These are phyloP conservation scores for Irpex sp. DNA, from an alignment of 1,284 basidiomycete genomes.

Conservation along the genomic window DNA sequence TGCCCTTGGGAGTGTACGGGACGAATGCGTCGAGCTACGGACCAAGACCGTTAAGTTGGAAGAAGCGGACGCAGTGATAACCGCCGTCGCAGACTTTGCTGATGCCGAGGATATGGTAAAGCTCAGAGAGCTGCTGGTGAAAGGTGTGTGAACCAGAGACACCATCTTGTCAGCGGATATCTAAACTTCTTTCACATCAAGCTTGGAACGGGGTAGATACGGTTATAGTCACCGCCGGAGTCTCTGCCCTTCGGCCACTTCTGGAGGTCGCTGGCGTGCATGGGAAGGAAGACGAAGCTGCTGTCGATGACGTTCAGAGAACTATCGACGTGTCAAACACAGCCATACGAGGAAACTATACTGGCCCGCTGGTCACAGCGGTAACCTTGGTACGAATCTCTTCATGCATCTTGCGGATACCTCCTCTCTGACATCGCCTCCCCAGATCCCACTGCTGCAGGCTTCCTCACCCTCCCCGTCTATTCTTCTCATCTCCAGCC, in stretches of 20 bases:
- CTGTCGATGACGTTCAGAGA: slow-evolving; percentile 45
- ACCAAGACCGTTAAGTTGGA: slow-evolving; percentile 2
- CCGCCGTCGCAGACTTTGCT: slow-evolving; percentile 62
- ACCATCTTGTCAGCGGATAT: neutral
- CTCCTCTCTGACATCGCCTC: neutral
- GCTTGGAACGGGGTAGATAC: slow-evolving; percentile 86
- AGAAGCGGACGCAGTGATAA: slow-evolving; percentile 32
- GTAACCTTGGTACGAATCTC: slow-evolving; percentile 57
- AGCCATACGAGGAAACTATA: slow-evolving; percentile 60
- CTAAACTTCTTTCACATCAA: slow-evolving; percentile 24
- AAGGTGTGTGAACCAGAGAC: slow-evolving; percentile 41
- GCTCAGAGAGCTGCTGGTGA: slow-evolving; percentile 52
- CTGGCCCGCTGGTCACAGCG: slow-evolving; percentile 61
- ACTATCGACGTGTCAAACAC: slow-evolving; percentile 48
- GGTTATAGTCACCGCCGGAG: slow-evolving; percentile 80
- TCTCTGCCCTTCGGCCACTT: slow-evolving; percentile 79
- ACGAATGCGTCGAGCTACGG: slow-evolving; percentile 49
- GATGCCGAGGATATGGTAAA: slow-evolving; percentile 65
- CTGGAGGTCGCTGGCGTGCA: slow-evolving; percentile 66
- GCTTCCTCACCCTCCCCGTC: slow-evolving; percentile 69
- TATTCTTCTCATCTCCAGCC: slow-evolving; percentile 77
- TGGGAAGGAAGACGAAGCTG: slow-evolving; percentile 35
- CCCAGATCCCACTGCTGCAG: slow-evolving; percentile 75
- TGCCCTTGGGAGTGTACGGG: slow-evolving; percentile 55
- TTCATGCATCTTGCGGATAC: neutral